These are phyloP conservation scores for Wilhelminamyces savonicus DNA, from an alignment of 805 yeast species.

Conservation along the genomic window DNA sequence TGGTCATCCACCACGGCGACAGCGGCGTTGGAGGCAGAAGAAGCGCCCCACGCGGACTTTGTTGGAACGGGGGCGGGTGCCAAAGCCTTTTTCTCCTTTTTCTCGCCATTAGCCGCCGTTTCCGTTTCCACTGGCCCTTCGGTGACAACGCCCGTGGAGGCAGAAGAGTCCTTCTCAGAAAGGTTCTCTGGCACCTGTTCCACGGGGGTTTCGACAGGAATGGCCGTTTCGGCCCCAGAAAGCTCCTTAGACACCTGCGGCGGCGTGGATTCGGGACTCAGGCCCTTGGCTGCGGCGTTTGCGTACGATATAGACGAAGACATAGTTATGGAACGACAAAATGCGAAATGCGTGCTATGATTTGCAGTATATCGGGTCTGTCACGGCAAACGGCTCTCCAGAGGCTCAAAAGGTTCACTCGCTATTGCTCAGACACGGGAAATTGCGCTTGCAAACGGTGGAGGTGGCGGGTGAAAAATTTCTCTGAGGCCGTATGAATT, in stretches of 20 bases:
- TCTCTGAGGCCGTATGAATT: no score
- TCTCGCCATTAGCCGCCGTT: slow-evolving; percentile 5
- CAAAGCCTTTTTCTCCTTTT: slow-evolving; percentile 26
- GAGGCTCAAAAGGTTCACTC: no score
- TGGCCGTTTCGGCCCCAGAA: slow-evolving; percentile 4
- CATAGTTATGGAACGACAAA: slow-evolving; percentile 6
- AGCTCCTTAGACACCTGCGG: no score
- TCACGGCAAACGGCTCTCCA: no score
- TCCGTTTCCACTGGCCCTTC: slow-evolving; percentile 3
- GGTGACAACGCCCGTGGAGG: slow-evolving; percentile 3
- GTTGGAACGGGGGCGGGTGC: slow-evolving; percentile 43
- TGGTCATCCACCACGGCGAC: slow-evolving; percentile 29
- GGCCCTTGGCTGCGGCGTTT: slow-evolving; percentile 35
- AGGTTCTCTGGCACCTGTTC: no score
- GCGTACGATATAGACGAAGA: slow-evolving; percentile 32
- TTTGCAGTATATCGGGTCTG: no score
- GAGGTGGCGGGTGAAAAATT: no score
- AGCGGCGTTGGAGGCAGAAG: slow-evolving; percentile 5
- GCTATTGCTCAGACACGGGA: no score
- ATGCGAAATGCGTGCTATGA: no score
- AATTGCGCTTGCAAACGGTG: no score
- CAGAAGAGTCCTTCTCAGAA: slow-evolving; percentile 4
- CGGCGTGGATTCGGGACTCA: slow-evolving; percentile 4
- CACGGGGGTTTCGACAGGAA: no score
- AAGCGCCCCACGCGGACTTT: slow-evolving; percentile 36